Conservation (phyloP, 2,329 filamentous ascomycete genomes). For the Xylariaceae sp. region DNA sequence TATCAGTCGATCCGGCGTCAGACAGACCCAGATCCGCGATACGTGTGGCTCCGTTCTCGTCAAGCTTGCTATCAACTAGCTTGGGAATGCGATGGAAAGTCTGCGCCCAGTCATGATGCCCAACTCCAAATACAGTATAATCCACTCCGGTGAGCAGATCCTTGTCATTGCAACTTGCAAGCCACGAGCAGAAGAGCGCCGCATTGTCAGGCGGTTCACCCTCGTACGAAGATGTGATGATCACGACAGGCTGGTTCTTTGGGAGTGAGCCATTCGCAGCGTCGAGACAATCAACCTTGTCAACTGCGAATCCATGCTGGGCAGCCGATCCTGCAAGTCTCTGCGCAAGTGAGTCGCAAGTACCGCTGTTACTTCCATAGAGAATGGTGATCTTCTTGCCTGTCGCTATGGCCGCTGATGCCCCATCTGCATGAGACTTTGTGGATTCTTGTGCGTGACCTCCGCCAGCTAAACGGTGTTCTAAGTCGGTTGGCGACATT, state of each 20-base stretch:
- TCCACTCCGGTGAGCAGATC: constrained; percentile 52
- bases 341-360: constrained; percentile 67
- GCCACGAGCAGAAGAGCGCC: constrained; percentile 62
- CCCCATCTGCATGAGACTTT: constrained; percentile 6
- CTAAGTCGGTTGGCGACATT: constrained; percentile 43
- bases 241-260: constrained; percentile 56
- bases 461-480: constrained; percentile 40
- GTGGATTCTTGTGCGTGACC: constrained; percentile 10
- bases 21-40: constrained; percentile 45
- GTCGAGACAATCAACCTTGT: constrained; percentile 55
- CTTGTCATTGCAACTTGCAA: constrained; percentile 47
- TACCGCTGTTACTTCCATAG: constrained; percentile 72
- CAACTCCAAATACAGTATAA: constrained; percentile 69
- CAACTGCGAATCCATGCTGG: constrained; percentile 55
- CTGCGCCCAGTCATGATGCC: constrained; percentile 42
- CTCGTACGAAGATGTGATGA: constrained; percentile 70
- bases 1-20: constrained; percentile 51
- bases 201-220: constrained; percentile 73
- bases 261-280: constrained; percentile 57
- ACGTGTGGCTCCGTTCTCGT: constrained; percentile 43
- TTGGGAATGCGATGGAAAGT: constrained; percentile 58
- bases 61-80: constrained; percentile 44
- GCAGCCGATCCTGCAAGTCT: constrained; percentile 57
- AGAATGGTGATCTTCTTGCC: constrained; percentile 57
- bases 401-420: constrained; percentile 2